Conservation (phyloP, 805 yeast species). For the Saccharomycopsis microspora region DNA sequence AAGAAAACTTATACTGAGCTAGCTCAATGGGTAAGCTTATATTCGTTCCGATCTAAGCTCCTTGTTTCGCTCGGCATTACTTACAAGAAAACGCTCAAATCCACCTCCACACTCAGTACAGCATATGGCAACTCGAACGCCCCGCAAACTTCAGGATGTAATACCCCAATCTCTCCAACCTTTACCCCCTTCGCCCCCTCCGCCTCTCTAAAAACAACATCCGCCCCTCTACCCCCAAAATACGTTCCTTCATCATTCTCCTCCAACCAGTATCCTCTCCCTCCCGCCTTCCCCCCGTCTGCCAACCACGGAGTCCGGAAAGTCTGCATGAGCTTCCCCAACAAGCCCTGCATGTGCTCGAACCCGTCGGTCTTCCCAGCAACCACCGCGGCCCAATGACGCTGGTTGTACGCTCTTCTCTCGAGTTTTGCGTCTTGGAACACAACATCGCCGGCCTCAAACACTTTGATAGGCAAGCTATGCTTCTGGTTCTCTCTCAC, state of each 20-base stretch:
- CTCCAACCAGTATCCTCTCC: constrained; percentile 82
- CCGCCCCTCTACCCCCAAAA: constrained; percentile 98
- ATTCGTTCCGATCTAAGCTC: too few species aligned
- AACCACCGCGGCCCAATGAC: constrained; percentile 89
- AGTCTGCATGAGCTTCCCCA: constrained; percentile 93
- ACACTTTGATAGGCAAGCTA: constrained; percentile 86
- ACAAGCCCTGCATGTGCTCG: constrained; percentile 86
- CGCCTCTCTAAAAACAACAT: constrained; percentile 58
- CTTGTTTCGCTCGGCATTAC: too few species aligned
- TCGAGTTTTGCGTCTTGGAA: constrained; percentile 71
- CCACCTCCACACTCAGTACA: constrained; percentile 82
- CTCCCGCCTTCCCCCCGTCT: constrained; percentile 29
- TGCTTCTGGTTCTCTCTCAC: constrained; percentile 94
- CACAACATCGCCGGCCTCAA: constrained; percentile 92
- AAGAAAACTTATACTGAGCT: too few species aligned
- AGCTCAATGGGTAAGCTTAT: too few species aligned
- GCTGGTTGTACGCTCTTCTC: constrained; percentile 83
- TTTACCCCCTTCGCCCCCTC: constrained; percentile 44
- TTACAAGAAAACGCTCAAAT: constrained; percentile 77
- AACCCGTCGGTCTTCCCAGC: constrained; percentile 95
- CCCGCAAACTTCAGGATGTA: constrained; percentile 88
- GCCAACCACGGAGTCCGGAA: constrained; percentile 75
- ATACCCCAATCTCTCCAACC: constrained; percentile 83
- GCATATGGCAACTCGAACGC: constrained; percentile 88
- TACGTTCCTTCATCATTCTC: constrained; percentile 58